These are phyloP conservation scores for Xylaria sp. DNA, from an alignment of 2,329 filamentous ascomycete genomes.

Conservation along the genomic window DNA sequence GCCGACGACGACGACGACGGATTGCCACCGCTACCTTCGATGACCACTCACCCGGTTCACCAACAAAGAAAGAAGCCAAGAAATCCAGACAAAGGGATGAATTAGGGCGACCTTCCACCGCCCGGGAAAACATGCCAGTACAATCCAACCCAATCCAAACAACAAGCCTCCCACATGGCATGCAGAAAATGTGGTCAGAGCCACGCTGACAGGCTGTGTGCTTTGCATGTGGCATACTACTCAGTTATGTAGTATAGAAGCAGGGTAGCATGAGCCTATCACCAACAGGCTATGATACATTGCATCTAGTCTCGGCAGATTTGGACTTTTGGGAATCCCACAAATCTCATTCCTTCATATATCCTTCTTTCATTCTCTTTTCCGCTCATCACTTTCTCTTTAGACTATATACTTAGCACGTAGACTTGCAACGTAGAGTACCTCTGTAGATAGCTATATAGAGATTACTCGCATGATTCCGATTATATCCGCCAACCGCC, in stretches of 20 bases:
- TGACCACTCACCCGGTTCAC: slow-evolving; percentile 10
- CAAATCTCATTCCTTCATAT: neutral
- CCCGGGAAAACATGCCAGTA: slow-evolving; percentile 16
- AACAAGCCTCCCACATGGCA: slow-evolving; percentile 37
- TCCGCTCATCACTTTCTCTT: neutral
- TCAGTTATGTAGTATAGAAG: neutral
- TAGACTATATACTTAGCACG: neutral
- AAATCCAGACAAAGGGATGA: slow-evolving; percentile 3
- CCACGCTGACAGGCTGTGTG: slow-evolving; percentile 33
- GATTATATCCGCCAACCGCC: slow-evolving; percentile 14
- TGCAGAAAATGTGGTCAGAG: slow-evolving; percentile 24
- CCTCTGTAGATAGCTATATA: neutral
- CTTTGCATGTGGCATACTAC: slow-evolving; percentile 28
- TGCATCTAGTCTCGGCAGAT: slow-evolving; percentile 25
- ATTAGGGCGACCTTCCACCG: neutral
- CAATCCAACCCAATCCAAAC: neutral
- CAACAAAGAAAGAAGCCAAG: neutral
- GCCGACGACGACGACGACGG: neutral
- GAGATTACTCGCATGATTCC: slow-evolving; percentile 10
- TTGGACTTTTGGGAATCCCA: slow-evolving; percentile 6
- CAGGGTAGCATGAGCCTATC: slow-evolving; percentile 31
- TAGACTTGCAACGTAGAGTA: slow-evolving; percentile 3
- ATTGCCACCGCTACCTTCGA: slow-evolving; percentile 12
- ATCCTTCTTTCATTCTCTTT: neutral
- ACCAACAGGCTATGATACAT: slow-evolving; percentile 8